Evolutionary conservation across 495 filamentous ascomycete species (phyloP).

Genomic region (Physcia stellaris): DNA sequence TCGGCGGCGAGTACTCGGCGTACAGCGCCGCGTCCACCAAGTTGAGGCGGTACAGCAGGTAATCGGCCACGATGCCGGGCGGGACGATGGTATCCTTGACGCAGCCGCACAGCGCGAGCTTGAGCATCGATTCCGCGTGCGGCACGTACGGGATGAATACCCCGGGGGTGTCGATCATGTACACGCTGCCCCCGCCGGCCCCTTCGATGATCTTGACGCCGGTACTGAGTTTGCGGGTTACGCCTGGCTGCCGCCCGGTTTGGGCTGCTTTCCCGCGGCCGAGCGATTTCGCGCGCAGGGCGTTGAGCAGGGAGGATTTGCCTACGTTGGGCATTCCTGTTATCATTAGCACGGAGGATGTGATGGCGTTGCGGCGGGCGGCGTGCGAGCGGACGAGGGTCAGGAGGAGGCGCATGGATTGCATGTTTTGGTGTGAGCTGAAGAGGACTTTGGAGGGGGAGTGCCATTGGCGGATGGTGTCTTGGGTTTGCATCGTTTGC

Average conservation of each 20-base stretch:
- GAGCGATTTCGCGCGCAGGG: slow-evolving; percentile 56
- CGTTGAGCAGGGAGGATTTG: slow-evolving; percentile 81
- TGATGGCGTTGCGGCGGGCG: slow-evolving; percentile 34
- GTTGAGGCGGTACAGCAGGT: slow-evolving; percentile 77
- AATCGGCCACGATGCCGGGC: slow-evolving; percentile 67
- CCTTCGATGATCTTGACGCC: slow-evolving; percentile 67
- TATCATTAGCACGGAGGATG: slow-evolving; percentile 65
- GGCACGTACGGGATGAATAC: slow-evolving; percentile 89
- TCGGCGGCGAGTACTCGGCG: slow-evolving; percentile 49
- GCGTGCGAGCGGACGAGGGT: slow-evolving; percentile 38
- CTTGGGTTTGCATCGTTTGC: slow-evolving; percentile 24
- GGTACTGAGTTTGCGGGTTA: slow-evolving; percentile 73
- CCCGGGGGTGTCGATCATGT: slow-evolving; percentile 64
- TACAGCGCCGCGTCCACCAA: slow-evolving; percentile 43
- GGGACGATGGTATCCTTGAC: slow-evolving; percentile 80
- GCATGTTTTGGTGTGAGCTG: slow-evolving; percentile 36
- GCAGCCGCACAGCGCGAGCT: slow-evolving; percentile 76
- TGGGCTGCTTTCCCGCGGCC: slow-evolving; percentile 60
- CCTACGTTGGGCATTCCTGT: slow-evolving; percentile 97
- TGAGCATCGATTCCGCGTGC: slow-evolving; percentile 77
- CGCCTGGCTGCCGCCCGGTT: slow-evolving; percentile 77
- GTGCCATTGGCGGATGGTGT: slow-evolving; percentile 45
- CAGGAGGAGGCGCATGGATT: slow-evolving; percentile 40
- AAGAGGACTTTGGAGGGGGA: slow-evolving; percentile 48
- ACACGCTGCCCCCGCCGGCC: slow-evolving; percentile 37